Evolutionary conservation across 2,329 filamentous ascomycete species (phyloP), one percentile per base, ranked within the genome.

Genomic region (Nigrograna mackinnonii): DNA sequence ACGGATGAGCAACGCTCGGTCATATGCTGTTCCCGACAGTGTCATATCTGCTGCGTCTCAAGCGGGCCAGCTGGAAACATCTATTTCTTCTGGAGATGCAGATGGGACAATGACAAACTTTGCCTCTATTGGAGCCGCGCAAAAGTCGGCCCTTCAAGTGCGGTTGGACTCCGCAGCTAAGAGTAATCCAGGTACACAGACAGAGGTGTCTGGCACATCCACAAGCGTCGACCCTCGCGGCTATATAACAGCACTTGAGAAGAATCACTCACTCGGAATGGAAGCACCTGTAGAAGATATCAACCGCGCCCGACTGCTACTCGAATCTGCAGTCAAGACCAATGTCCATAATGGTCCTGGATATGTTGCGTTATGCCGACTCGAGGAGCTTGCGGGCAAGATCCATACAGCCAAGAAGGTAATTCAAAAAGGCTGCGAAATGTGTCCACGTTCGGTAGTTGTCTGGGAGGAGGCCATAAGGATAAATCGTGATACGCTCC

Each of bases 81-180:
- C 89, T 0, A 85, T 99, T n/a, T 79, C 84, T 33, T 41, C 62
- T 9, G 91, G 96, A 47, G 71, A 74, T 9, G 74, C 69, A 16
- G 91, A 96, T 60, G 91, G 92, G 2, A 95, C 91, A 1, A 94
- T 96, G 82, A 99, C 92, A 9, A 96, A 99, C 66, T 99, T 99
- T 66, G 92, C 92, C 33, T 89, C 96, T 68, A 97, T 99, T 50
- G 94, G 95, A 70, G 91, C 91, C 33, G 95, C 94, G 16, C 85
- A 94, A 73, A 90, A 96, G 74, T 96, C 96, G 70, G 94, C 96
- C 30, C 79, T 99, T 39, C 87, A 96, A 66, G 92, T 95, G n/a
- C 85, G 89, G 54, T 77, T 99, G 31, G 92, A 97, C 58, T 89
- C 95, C 64, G 91, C 91, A 6, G 91, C 89, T 4, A 81, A 86